Evolutionary conservation across 2,329 filamentous ascomycete genomes (phyloP).

Genomic region (Colletotrichum tanaceti): DNA sequence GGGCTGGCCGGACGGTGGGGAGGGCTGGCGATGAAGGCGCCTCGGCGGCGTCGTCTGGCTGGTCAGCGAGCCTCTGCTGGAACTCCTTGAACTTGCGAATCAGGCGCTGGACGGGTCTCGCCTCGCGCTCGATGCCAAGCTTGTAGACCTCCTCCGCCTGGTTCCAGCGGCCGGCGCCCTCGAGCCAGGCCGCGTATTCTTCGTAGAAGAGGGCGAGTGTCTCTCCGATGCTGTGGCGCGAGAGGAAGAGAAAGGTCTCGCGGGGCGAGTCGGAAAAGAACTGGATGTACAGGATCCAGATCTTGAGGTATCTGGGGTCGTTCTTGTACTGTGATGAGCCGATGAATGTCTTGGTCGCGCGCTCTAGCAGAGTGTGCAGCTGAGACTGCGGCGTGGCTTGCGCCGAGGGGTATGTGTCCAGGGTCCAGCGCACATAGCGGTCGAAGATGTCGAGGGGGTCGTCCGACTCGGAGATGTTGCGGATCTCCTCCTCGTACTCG

Average conservation of each 20-base stretch:
- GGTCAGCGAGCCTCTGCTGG: slow-evolving; percentile 78
- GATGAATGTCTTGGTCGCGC: slow-evolving; percentile 90
- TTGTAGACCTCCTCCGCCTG: slow-evolving; percentile 96
- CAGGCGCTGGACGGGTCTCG: slow-evolving; percentile 82
- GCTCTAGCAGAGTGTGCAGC: slow-evolving; percentile 87
- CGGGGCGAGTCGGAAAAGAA: slow-evolving; percentile 94
- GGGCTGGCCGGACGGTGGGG: slow-evolving; percentile 82
- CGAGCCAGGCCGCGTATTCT: slow-evolving; percentile 94
- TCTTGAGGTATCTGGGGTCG: slow-evolving; percentile 89
- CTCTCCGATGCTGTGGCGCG: slow-evolving; percentile 89
- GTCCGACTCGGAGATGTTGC: slow-evolving; percentile 84
- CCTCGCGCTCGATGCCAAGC: slow-evolving; percentile 88
- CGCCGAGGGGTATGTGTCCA: slow-evolving; percentile 93
- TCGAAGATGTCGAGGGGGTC: slow-evolving; percentile 97
- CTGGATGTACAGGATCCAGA: slow-evolving; percentile 95
- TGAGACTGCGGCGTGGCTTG: slow-evolving; percentile 94
- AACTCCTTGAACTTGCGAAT: slow-evolving; percentile 94
- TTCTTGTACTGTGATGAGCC: slow-evolving; percentile 91
- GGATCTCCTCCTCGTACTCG: slow-evolving; percentile 87
- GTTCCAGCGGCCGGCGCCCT: slow-evolving; percentile 82
- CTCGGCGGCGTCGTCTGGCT: slow-evolving; percentile 67
- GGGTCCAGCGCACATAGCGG: slow-evolving; percentile 95
- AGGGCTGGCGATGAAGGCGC: slow-evolving; percentile 89
- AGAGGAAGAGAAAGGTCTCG: slow-evolving; percentile 91
- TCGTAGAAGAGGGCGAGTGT: slow-evolving; percentile 93